phyloP scores from a whole-genome alignment of 352 stramenopile species.

The Phytopythium montanum region DNA sequence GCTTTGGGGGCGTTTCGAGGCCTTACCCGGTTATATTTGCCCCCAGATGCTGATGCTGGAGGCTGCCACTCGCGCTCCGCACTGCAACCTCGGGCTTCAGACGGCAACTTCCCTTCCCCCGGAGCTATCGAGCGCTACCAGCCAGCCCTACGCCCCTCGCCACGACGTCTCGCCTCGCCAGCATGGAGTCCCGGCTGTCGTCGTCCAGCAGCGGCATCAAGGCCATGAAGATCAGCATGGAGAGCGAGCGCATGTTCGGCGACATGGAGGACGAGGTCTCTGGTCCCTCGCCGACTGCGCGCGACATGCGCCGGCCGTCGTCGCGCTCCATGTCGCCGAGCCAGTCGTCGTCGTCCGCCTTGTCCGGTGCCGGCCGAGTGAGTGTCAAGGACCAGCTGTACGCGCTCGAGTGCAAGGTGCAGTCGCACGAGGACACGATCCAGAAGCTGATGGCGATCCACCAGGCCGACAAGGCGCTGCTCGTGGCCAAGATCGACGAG shows the following conservation, averaged over 20 bases:
- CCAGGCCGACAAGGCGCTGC: slow-evolving; percentile 67
- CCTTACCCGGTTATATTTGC: not conserved
- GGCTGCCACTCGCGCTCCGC: too few relatives aligned
- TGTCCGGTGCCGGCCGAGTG: slow-evolving; percentile 27
- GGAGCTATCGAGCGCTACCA: not conserved
- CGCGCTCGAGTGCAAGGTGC: slow-evolving; percentile 71
- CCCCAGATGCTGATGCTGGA: too few relatives aligned
- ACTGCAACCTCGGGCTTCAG: not conserved
- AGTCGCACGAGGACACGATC: slow-evolving; percentile 80
- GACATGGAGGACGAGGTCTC: slow-evolving; percentile 72
- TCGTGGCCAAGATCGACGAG: slow-evolving; percentile 80
- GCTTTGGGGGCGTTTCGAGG: not conserved
- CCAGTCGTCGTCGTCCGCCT: slow-evolving; percentile 38
- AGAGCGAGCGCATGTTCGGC: slow-evolving; percentile 75
- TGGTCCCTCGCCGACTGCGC: slow-evolving; percentile 36
- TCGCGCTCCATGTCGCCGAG: slow-evolving; percentile 56
- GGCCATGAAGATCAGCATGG: slow-evolving; percentile 82
- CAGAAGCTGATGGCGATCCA: slow-evolving; percentile 84
- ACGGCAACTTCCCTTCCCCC: slow-evolving; percentile 3
- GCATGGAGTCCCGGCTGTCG: slow-evolving; percentile 66
- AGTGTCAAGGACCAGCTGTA: slow-evolving; percentile 84
- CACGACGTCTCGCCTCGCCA: not conserved
- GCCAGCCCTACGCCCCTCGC: not conserved
- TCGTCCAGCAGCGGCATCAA: slow-evolving; percentile 62
- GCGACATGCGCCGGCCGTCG: slow-evolving; percentile 58